phyloP scores from a whole-genome alignment of 805 yeast genomes.

The Barnettozyma pratensis region DNA sequence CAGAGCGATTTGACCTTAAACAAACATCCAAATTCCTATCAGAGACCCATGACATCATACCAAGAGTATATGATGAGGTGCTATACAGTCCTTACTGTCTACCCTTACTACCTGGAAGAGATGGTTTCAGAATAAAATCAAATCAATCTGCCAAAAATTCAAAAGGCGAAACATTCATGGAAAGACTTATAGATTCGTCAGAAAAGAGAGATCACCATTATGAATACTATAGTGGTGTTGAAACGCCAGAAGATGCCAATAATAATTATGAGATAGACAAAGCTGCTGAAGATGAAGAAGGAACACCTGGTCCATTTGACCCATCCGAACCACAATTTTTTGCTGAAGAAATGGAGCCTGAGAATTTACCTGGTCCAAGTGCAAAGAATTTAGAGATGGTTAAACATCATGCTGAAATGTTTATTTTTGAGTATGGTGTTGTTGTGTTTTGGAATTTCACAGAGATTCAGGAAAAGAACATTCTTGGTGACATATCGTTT shows the following conservation, averaged over 20 bases:
- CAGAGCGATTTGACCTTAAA: conserved; percentile 72
- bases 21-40: conserved; percentile 60
- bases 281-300: conserved; percentile 24
- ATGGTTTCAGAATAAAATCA: conserved; percentile 71
- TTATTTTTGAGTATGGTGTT: conserved; percentile 86
- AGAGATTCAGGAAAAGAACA: conserved; percentile 87
- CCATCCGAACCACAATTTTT: conserved; percentile 93
- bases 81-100: conserved; percentile 83
- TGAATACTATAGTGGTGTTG: conserved; percentile 81
- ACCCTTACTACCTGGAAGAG: conserved; percentile 81
- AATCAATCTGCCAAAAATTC: conserved; percentile 40
- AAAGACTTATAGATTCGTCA: conserved; percentile 67
- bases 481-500: conserved; percentile 80
- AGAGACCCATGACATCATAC: conserved; percentile 73
- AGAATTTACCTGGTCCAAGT: conserved; percentile 10
- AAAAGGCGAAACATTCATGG: conserved; percentile 50
- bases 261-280: conserved; percentile 35
- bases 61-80: conserved; percentile 89
- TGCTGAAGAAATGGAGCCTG: conserved; percentile 37
- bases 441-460: conserved; percentile 98
- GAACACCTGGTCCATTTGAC: conserved; percentile 53
- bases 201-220: conserved; percentile 90
- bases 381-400: conserved; percentile 20
- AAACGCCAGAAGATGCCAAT: conserved; percentile 51
- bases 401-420: conserved; percentile 74